Conservation (phyloP, 176 grass and related monocot species). For the Cenchrus fungigraminus region DNA sequence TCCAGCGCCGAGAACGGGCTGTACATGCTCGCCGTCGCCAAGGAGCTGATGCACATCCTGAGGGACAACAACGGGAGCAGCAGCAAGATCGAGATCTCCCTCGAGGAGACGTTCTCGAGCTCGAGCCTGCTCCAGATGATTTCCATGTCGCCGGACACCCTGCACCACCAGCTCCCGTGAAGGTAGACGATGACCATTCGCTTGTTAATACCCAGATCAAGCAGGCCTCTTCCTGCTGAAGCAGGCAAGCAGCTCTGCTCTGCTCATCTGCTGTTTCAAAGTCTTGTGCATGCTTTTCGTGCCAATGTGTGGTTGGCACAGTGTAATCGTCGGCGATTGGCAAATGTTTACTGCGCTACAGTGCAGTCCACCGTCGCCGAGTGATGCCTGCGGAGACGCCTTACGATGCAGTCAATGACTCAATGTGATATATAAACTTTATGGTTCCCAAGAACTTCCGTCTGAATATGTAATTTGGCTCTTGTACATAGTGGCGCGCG, state of each 20-base stretch:
- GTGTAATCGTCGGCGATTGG: not conserved
- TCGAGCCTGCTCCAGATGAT: slow-evolving; percentile 97
- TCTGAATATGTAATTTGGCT: slow-evolving; percentile 12
- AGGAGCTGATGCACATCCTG: slow-evolving; percentile 62
- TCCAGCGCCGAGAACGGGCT: slow-evolving; percentile 60
- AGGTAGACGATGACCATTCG: not conserved
- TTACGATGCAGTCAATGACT: slow-evolving; percentile 32
- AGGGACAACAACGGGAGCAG: slow-evolving; percentile 73
- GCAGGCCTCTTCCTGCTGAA: not conserved
- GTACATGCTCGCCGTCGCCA: slow-evolving; percentile 64
- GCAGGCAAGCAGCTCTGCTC: not conserved
- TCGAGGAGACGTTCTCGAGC: slow-evolving; percentile 85
- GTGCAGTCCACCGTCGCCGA: slow-evolving; percentile 19
- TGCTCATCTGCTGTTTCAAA: not conserved
- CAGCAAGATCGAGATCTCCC: slow-evolving; percentile 80
- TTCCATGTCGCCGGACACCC: slow-evolving; percentile 90
- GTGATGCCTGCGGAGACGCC: slow-evolving; percentile 29
- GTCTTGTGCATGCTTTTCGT: not conserved
- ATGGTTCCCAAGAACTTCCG: slow-evolving; percentile 27
- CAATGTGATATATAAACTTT: slow-evolving; percentile 21
- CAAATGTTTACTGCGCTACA: not conserved
- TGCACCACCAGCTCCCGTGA: slow-evolving; percentile 54
- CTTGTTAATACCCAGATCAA: slow-evolving; percentile 34
- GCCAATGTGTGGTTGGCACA: slow-evolving; percentile 22
- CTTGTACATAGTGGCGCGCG: slow-evolving; percentile 17